phyloP scores from a whole-genome alignment of 2,329 filamentous ascomycete species.

The Verticillium nonalfalfae region DNA sequence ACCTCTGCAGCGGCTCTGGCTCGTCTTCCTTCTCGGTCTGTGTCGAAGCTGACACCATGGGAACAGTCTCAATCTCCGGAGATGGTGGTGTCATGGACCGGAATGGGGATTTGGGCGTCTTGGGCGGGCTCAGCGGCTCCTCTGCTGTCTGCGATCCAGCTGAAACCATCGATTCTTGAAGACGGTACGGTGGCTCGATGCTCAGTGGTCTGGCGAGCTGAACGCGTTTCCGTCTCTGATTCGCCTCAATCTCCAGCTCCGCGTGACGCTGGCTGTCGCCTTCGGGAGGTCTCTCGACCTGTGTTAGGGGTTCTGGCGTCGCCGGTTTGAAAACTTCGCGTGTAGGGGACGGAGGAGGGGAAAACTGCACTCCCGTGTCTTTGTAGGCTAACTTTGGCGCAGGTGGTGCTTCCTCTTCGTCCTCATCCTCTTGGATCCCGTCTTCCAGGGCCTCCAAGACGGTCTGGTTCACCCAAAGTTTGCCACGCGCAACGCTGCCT shows the following conservation, averaged over 20 bases:
- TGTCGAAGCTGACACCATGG: constrained; percentile 50
- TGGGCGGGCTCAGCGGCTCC: constrained; percentile 57
- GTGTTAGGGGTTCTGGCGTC: constrained; percentile 32
- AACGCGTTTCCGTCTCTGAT: constrained; percentile 66
- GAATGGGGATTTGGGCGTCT: constrained; percentile 51
- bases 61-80: constrained; percentile 23
- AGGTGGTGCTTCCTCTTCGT: constrained; percentile 35
- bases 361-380: constrained; percentile 76
- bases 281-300: constrained; percentile 31
- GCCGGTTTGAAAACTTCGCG: constrained; percentile 30
- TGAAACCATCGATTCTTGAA: constrained; percentile 53
- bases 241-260: constrained; percentile 62
- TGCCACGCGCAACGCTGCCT: constrained; percentile 48
- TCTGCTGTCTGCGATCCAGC: constrained; percentile 56
- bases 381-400: constrained; percentile 50
- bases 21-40: constrained; percentile 47
- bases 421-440: constrained; percentile 39
- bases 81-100: constrained; percentile 33
- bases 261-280: constrained; percentile 35
- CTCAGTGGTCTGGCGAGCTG: constrained; percentile 43
- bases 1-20: constrained; percentile 6
- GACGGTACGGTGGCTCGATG: constrained; percentile 30
- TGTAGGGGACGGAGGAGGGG: constrained; percentile 71
- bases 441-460: constrained; percentile 52
- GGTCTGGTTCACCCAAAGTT: constrained; percentile 44